Conservation (phyloP, 768 basidiomycete species). For the Sarcomyxa edulis region DNA sequence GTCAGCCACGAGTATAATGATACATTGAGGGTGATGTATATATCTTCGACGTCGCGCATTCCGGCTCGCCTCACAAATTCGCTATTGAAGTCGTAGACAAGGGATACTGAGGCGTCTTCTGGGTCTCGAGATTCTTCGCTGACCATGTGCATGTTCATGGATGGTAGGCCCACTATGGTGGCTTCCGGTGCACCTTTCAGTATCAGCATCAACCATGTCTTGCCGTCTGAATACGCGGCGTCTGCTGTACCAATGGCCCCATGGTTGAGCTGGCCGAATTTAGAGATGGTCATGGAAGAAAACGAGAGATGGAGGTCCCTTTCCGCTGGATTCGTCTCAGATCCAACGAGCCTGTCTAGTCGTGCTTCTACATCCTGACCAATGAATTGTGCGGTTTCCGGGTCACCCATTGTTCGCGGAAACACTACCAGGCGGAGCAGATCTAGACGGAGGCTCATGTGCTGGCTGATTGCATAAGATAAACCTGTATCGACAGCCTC, state of each 20-base stretch:
- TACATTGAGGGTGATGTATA: conserved; percentile 83
- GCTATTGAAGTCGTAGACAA: conserved; percentile 72
- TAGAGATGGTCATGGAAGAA: conserved; percentile 71
- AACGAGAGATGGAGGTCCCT: conserved; percentile 72
- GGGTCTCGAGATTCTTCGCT: conserved; percentile 53
- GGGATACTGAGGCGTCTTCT: conserved; percentile 31
- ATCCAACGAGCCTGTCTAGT: conserved; percentile 56
- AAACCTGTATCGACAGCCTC: conserved; percentile 59
- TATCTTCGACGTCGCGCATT: conserved; percentile 59
- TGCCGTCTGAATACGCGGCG: conserved; percentile 32
- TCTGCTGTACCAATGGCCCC: conserved; percentile 28
- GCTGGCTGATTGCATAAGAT: conserved; percentile 61
- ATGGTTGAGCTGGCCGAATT: conserved; percentile 59
- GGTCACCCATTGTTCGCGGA: conserved; percentile 73
- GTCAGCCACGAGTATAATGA: conserved; percentile 80
- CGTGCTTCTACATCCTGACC: conserved; percentile 65
- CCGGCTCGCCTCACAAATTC: conserved; percentile 53
- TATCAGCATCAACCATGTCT: conserved; percentile 56
- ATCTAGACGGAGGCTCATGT: conserved; percentile 67
- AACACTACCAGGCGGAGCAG: conserved; percentile 68
- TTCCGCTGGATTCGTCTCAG: conserved; percentile 41
- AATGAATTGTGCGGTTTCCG: conserved; percentile 72
- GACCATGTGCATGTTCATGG: conserved; percentile 78
- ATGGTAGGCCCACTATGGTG: conserved; percentile 74
- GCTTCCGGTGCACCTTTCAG: conserved; percentile 62